Base-by-base conservation (phyloP, 208 protist genomes). In the Trypanosoma lewisi region DNA sequence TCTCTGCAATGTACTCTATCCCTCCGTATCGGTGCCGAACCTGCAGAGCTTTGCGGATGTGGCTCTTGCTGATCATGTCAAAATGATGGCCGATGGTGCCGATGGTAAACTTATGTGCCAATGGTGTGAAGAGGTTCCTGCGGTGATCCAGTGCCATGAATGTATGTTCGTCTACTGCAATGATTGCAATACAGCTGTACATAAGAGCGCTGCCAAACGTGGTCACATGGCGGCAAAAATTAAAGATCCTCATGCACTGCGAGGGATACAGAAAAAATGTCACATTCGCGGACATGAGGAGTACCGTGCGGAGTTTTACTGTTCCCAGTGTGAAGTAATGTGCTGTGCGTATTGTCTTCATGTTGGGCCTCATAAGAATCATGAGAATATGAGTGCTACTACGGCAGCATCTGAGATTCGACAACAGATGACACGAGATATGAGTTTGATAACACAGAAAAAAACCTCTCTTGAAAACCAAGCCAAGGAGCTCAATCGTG, bases 291-390 rank as follows among this genome's bases (percentile, higher is more conserved):
- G 76, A 11, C 88, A 94, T 45, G 85, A 91, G 53, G 88, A 89
- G 67, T 91, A 94, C 57, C 73, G 78, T 25, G 76, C 78, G 12
- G 85, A 91, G 75, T 94, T 94, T 66, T 94, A 77, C 73, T 94
- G 88, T 49, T 41, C 55, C 5, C 59, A 75, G 33, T 94, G 88
- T 56, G 80, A 77, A 19, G 75, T 85, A 45, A 50, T 94, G 23
- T 94, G 88, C 60, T 94, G 88, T 61, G 88, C 88, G n/a, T 91
- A 94, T 71, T 94, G 88, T 65, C 77, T 94, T 14, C 83, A 87
- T 48, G 78, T 88, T 1, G 88, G 85, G 0, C 82, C 82, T 7
- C 88, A 94, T 60, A 75, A 73, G 33, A 71, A 80, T 28, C 88
- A 94, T 63, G 62, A 57, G n/a, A 86, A 78, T 53, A 69, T 73